Base-by-base conservation (phyloP, 148 eudicot species). In the Chenopodium formosanum region DNA sequence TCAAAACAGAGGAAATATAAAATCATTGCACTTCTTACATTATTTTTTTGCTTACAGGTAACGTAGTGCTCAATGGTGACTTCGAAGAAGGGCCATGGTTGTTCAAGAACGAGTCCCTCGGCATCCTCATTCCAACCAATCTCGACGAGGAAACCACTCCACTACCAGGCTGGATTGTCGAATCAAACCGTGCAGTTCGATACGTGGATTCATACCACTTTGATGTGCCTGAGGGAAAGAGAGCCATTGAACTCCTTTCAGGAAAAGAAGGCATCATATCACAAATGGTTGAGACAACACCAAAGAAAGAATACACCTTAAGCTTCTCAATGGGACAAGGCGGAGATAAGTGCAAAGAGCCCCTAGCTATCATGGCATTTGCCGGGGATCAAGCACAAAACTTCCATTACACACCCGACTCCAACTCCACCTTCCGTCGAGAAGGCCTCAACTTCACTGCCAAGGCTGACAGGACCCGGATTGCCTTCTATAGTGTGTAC, bases 261-360 rank as follows among this genome's bases (percentile, higher is more conserved):
- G 99, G 99, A 1, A 96, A 96, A 79, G 99, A 96, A 86, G 99
- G 99, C 74, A 96, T 96, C 34, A 90, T 96, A 67, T 94, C 99
- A 22, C 99, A 96, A 83, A 96, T 89, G 93, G 95, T 96, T 0
- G 83, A 80, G 65, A 96, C 99, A 81, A 90, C 89, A 75, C 94
- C 94, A 0, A 90, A 96, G 85, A 92, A 92, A 82, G 90, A 87
- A 2, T 94, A 96, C 87, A 87, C 79, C 29, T 32, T 96, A 77
- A 84, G 86, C 78, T 96, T 94, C 80, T 89, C 93, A 0, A 62
- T 94, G 73, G 99, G 99, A 31, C 94, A 86, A 20, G 98, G 91
- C 0, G 90, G 90, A 5, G 99, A 94, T 85, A 83, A 90, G 2
- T 96, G 99, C 86, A 90, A 87, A 84, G 90, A 90, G 75, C 99